Conservation (phyloP, 257 asterid species). For the Capsicum chinense region DNA sequence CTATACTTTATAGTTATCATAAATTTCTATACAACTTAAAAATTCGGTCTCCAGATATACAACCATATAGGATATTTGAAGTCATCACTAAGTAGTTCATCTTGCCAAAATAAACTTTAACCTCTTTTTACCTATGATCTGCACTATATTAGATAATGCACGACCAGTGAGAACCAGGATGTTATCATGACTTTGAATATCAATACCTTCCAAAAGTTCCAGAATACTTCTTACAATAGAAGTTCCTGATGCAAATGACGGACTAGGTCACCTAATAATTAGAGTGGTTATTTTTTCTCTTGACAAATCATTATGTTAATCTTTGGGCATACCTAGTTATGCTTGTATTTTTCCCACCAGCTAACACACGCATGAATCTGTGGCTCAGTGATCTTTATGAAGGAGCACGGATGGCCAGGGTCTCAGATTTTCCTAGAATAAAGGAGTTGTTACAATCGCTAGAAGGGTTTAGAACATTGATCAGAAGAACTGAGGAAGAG, state of each 20-base stretch:
- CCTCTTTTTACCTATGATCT: neutral
- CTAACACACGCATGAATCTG: slow-evolving; percentile 20
- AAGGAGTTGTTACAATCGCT: slow-evolving; percentile 78
- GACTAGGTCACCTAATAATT: neutral
- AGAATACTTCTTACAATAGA: neutral
- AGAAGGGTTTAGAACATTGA: slow-evolving; percentile 82
- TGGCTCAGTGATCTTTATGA: slow-evolving; percentile 89
- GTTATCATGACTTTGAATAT: slow-evolving; percentile 1
- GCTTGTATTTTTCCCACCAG: neutral
- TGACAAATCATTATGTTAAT: slow-evolving; percentile 6
- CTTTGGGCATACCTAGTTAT: neutral
- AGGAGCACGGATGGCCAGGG: slow-evolving; percentile 86
- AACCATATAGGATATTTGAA: neutral
- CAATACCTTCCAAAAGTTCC: slow-evolving; percentile 20
- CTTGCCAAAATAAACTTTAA: neutral
- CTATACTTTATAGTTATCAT: neutral
- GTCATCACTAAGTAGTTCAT: neutral
- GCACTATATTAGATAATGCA: neutral
- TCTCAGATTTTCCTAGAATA: slow-evolving; percentile 68
- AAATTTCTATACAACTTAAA: neutral
- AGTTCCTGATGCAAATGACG: neutral
- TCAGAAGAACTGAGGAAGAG: slow-evolving; percentile 86
- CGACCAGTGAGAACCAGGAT: slow-evolving; percentile 19
- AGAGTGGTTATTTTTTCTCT: neutral
- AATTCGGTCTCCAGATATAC: neutral